Conservation (phyloP, 805 yeast genomes). For the Kazachstania kunashirensis region DNA sequence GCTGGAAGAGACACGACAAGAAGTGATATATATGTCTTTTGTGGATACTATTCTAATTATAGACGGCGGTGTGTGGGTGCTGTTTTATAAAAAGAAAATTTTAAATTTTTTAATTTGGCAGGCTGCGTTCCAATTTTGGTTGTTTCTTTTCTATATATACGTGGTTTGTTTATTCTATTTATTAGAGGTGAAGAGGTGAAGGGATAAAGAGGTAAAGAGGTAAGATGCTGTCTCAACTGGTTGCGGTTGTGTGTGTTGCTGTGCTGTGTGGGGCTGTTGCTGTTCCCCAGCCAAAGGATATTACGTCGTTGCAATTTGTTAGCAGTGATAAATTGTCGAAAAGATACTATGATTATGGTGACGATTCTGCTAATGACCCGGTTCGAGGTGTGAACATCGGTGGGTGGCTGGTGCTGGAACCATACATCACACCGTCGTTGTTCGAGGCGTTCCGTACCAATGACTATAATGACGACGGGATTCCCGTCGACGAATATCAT, state of each 20-base stretch:
- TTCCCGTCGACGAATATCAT: slow-evolving; percentile 81
- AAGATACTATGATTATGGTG: slow-evolving; percentile 18
- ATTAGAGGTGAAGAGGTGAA: not conserved
- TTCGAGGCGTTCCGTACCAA: slow-evolving; percentile 43
- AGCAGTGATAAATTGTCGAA: no score
- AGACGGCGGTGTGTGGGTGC: no score
- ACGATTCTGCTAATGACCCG: slow-evolving; percentile 5
- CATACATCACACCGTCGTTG: slow-evolving; percentile 73
- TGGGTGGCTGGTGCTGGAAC: slow-evolving; percentile 85
- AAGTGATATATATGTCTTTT: no score
- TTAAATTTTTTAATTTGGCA: no score
- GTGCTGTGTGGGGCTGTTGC: slow-evolving; percentile 7
- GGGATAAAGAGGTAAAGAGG: not conserved
- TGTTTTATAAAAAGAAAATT: no score
- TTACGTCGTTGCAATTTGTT: slow-evolving; percentile 12
- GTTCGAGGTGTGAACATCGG: slow-evolving; percentile 68
- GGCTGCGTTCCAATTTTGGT: no score
- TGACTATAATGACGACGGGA: slow-evolving; percentile 28
- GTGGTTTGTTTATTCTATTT: no score
- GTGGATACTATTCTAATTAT: no score
- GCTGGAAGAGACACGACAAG: not conserved
- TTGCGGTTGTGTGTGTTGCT: no score
- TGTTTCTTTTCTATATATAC: no score
- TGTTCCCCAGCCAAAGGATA: slow-evolving; percentile 12
- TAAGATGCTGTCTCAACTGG: not conserved